A percentile compares a stretch with the other conserved stretches of the same genome.
phyloP scores from a whole-genome alignment of 148 eudicot species.

The Amaranthus cruentus region DNA sequence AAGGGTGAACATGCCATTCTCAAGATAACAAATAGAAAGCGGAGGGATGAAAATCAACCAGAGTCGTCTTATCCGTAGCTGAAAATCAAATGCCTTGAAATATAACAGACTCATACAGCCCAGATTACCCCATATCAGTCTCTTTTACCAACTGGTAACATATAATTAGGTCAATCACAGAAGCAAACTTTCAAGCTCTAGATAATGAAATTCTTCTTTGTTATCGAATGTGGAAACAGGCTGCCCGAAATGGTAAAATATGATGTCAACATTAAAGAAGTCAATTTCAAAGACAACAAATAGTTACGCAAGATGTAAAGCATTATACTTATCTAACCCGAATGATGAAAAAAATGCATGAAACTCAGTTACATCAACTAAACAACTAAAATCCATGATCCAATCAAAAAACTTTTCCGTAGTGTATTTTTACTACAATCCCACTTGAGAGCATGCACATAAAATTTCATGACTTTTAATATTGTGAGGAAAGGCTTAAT shows the following conservation, averaged over 20 bases:
- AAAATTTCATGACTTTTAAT: not conserved
- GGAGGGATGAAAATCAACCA: not conserved
- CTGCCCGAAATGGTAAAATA: not conserved
- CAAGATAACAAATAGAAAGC: not conserved
- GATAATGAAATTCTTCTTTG: not conserved
- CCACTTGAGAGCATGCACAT: not conserved
- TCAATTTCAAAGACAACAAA: not conserved
- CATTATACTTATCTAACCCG: not conserved
- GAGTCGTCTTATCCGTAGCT: not conserved
- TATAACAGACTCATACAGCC: not conserved
- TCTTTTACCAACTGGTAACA: not conserved
- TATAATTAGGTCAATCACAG: not conserved
- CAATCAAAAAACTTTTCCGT: not conserved
- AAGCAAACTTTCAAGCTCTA: not conserved
- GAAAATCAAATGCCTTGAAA: not conserved
- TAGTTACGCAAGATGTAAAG: not conserved
- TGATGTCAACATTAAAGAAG: not conserved
- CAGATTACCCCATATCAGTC: not conserved
- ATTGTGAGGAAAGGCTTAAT: constrained; percentile 6
- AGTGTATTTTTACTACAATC: not conserved
- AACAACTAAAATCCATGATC: not conserved
- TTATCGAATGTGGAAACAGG: not conserved
- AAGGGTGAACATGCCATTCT: not conserved
- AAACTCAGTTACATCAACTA: not conserved
- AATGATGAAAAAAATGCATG: not conserved